Conservation (phyloP, 2,329 filamentous ascomycete species). For the Ophiostoma sp. region DNA sequence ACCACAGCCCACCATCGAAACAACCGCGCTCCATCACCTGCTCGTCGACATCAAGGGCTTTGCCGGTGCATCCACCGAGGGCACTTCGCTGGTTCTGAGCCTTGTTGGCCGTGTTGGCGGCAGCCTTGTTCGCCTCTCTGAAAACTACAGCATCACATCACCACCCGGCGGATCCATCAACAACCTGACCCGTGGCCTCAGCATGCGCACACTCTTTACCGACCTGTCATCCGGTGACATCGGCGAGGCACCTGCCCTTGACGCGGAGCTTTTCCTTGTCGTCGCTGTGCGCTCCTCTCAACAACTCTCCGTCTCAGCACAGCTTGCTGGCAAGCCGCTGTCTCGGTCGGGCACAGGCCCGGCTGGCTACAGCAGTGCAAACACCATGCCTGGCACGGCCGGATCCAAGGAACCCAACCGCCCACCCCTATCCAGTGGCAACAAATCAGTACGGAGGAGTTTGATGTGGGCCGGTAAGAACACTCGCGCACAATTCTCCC, state of each 20-base stretch:
- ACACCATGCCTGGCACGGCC: slow-evolving; percentile 31
- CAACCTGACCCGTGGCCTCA: slow-evolving; percentile 57
- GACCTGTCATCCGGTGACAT: slow-evolving; percentile 75
- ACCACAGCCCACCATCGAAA: slow-evolving; percentile 63
- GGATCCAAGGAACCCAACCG: slow-evolving; percentile 43
- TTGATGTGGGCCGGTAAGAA: slow-evolving; percentile 65
- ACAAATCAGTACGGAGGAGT: slow-evolving; percentile 55
- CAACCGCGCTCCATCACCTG: slow-evolving; percentile 70
- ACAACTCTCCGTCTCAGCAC: slow-evolving; percentile 38
- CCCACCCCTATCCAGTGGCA: slow-evolving; percentile 45
- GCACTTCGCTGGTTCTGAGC: slow-evolving; percentile 70
- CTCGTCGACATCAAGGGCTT: slow-evolving; percentile 81
- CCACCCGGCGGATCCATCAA: slow-evolving; percentile 67
- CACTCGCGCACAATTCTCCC: slow-evolving; percentile 50
- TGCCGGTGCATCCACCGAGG: slow-evolving; percentile 67
- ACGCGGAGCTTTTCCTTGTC: slow-evolving; percentile 74
- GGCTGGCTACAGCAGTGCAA: slow-evolving; percentile 38
- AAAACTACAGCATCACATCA: slow-evolving; percentile 75
- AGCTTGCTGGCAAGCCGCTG: slow-evolving; percentile 39
- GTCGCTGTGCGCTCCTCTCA: slow-evolving; percentile 67
- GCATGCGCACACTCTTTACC: slow-evolving; percentile 79
- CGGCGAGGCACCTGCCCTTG: slow-evolving; percentile 55
- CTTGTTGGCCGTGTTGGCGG: slow-evolving; percentile 66
- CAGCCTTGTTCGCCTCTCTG: slow-evolving; percentile 64
- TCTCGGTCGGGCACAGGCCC: slow-evolving; percentile 49